phyloP scores from a whole-genome alignment of 345 rosid genomes.

The Zanthoxylum bungeanum region DNA sequence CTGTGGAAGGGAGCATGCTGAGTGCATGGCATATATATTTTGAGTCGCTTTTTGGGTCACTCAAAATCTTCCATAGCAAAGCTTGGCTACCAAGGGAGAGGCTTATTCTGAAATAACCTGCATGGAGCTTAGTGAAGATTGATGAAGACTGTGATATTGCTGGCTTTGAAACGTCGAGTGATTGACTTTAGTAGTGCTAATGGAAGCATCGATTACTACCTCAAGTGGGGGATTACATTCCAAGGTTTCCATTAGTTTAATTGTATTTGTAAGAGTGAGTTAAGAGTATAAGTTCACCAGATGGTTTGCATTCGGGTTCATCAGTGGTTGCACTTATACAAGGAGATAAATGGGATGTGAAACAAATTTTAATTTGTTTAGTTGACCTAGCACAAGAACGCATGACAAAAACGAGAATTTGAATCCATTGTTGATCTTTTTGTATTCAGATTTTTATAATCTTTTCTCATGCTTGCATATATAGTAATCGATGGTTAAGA shows the following conservation, averaged over 20 bases:
- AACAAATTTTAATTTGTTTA: not conserved
- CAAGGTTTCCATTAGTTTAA: conserved; percentile 9
- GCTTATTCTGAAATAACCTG: conserved; percentile 44
- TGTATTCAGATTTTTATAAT: no score
- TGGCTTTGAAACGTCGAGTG: not conserved
- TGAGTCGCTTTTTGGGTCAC: conserved; percentile 13
- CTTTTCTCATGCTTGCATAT: no score
- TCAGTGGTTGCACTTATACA: not conserved
- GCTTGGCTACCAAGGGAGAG: conserved; percentile 39
- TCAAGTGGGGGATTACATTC: conserved; percentile 12
- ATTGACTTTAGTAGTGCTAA: not conserved
- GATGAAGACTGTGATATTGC: conserved; percentile 18
- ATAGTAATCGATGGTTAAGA: no score
- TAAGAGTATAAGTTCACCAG: not conserved
- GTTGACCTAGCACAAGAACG: not conserved
- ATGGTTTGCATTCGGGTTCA: not conserved
- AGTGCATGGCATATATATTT: conserved; percentile 7
- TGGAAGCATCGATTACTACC: conserved; percentile 9
- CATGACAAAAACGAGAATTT: no score
- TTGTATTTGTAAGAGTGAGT: not conserved
- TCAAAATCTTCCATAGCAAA: conserved; percentile 41
- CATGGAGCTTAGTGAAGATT: conserved; percentile 34
- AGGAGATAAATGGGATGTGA: not conserved
- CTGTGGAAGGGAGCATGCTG: conserved; percentile 11
- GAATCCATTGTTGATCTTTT: no score